A percentile compares a stretch with the other conserved stretches of the same genome.
Conservation (phyloP, 768 basidiomycete species). For the Leccinum sublutescens region DNA sequence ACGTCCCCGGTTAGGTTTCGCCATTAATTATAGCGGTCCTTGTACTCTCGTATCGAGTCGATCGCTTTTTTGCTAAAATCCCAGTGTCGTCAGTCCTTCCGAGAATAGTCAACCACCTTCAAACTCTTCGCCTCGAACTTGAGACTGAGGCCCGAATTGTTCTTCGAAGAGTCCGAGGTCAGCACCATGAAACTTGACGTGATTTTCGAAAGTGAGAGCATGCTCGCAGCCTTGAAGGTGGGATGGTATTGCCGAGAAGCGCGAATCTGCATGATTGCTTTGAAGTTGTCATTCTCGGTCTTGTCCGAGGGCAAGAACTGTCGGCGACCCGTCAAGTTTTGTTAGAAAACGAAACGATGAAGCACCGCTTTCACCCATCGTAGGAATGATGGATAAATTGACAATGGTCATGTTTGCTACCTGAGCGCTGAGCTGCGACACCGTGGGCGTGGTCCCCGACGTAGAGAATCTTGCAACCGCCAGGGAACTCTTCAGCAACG, state of each 20-base stretch:
- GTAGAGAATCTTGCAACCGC: slow-evolving; percentile 91
- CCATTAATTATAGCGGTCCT: slow-evolving; percentile 59
- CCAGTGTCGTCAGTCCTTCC: slow-evolving; percentile 82
- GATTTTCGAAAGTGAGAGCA: slow-evolving; percentile 81
- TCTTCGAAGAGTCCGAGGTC: slow-evolving; percentile 70
- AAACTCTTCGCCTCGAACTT: slow-evolving; percentile 94
- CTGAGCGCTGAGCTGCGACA: slow-evolving; percentile 74
- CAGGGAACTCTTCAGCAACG: slow-evolving; percentile 87
- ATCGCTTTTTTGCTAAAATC: slow-evolving; percentile 91
- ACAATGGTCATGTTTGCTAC: slow-evolving; percentile 70
- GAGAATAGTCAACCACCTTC: slow-evolving; percentile 91
- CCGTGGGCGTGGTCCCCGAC: slow-evolving; percentile 93
- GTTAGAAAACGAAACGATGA: neutral
- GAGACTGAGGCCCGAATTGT: slow-evolving; percentile 88
- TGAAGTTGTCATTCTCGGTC: slow-evolving; percentile 76
- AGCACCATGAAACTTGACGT: slow-evolving; percentile 93
- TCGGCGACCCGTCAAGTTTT: neutral
- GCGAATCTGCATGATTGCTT: slow-evolving; percentile 53
- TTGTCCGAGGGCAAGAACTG: slow-evolving; percentile 89
- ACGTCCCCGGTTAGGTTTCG: slow-evolving; percentile 62
- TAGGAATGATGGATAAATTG: slow-evolving; percentile 77
- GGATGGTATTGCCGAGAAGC: slow-evolving; percentile 64
- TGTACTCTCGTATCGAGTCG: slow-evolving; percentile 82
- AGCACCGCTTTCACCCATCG: slow-evolving; percentile 47
- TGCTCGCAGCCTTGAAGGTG: slow-evolving; percentile 73